Base-by-base conservation (phyloP, 306 rosid species). In the Malus fusca region DNA sequence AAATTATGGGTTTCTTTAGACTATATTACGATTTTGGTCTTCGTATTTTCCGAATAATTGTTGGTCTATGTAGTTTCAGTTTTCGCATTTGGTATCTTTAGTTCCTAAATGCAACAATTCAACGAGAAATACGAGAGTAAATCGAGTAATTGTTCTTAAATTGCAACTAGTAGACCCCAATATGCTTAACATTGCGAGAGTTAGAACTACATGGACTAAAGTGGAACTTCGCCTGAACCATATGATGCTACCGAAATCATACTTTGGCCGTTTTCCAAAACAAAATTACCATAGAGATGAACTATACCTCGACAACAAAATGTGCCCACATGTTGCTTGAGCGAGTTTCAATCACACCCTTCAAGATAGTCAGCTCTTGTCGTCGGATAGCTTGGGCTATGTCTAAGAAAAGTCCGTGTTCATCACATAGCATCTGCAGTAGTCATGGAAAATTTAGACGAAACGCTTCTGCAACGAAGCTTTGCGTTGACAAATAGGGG, bases 291-390 rank as follows among this genome's bases (percentile, higher is more conserved):
- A 2, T 3, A 5, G 59, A 4, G 59, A 12, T 12, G 42, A 37
- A 56, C 11, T 21, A 6, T 86, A 95, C 98, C 98, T 95, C 90
- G 26, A 95, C 88, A 14, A 90, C 71, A 82, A 95, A 95, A 84
- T 83, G 84, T 53, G 97, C 98, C 93, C 93, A 90, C 17, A 73
- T 63, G 42, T 74, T 71, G 58, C 76, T 82, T 37, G 89, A 85
- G 73, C 82, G 87, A 70, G 73, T 78, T 63, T 92, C 93, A 68
- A 90, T 64, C 44, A 66, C 77, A 55, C 98, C 98, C 80, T 90
- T 90, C 85, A 95, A 80, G 82, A 95, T 87, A 2, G 87, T 85
- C 48, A 95, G 73, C 17, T 88, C 92, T 71, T 90, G 74, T 42
- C 74, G 82, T 22, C 86, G 83, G 53, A 95, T 84, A 55, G 86